These are phyloP conservation scores for Funneliformis geosporum DNA, from an alignment of 192 early-diverging fungal species.

Conservation along the genomic window DNA sequence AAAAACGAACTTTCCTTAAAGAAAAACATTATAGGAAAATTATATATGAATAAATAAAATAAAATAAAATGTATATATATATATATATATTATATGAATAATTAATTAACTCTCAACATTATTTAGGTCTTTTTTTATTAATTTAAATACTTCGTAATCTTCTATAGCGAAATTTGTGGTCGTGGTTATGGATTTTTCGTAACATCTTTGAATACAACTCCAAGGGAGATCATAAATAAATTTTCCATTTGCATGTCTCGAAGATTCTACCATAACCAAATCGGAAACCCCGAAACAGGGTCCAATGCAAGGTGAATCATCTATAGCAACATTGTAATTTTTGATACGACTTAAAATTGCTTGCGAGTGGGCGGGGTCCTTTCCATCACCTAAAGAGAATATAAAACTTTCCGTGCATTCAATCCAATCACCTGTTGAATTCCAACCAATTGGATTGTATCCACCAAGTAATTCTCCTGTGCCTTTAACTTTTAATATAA, in stretches of 20 bases:
- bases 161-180: neutral
- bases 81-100: too few species aligned
- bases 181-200: neutral
- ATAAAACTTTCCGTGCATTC: conserved; percentile 17
- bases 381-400: conserved; percentile 20
- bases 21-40: too few species aligned
- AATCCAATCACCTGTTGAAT: neutral
- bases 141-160: conserved; percentile 3
- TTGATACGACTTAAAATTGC: neutral
- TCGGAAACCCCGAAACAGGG: neutral
- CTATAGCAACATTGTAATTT: neutral
- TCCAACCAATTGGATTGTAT: conserved; percentile 8
- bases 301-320: conserved; percentile 4
- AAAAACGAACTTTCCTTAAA: too few species aligned
- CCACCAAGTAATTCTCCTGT: conserved; percentile 12
- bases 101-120: too few species aligned
- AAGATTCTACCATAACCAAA: conserved; percentile 1
- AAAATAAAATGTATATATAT: too few species aligned
- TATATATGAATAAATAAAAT: too few species aligned
- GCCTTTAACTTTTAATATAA: neutral
- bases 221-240: conserved; percentile 3
- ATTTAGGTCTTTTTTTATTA: neutral
- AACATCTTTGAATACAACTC: neutral
- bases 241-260: neutral
- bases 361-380: neutral